Evolutionary conservation across 352 stramenopile species (phyloP).

Genomic region (Plasmopara viticola): DNA sequence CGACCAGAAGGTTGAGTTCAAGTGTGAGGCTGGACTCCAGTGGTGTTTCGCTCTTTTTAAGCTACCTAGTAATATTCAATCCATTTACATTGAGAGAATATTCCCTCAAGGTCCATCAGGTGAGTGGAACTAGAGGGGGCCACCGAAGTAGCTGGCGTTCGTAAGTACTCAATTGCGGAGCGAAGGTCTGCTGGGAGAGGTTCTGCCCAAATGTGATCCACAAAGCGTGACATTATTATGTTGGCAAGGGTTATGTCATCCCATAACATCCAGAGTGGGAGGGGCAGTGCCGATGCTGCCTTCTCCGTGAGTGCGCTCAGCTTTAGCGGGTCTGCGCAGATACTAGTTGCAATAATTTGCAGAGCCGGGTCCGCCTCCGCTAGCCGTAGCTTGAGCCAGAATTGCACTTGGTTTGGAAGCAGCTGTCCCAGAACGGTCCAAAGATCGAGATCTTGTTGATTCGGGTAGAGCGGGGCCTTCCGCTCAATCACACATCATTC

Average conservation of each 20-base stretch:
- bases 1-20: conserved; percentile 2
- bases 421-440: conserved; percentile 34
- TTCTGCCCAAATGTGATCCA: background rate
- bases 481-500: background rate
- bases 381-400: background rate
- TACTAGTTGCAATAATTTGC: conserved; percentile 2
- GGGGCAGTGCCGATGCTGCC: background rate
- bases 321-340: background rate
- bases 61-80: background rate
- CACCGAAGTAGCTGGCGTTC: background rate
- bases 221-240: background rate
- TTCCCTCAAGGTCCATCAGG: background rate
- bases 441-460: conserved; percentile 18
- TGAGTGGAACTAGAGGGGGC: background rate
- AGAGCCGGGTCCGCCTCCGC: background rate
- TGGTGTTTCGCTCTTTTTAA: conserved; percentile 1
- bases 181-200: background rate
- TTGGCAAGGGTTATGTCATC: background rate
- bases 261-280: background rate
- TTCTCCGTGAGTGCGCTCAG: background rate
- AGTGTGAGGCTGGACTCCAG: background rate
- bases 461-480: background rate
- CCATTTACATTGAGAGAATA: background rate
- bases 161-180: background rate
- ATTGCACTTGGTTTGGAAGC: no score